Base-by-base conservation (phyloP, 352 stramenopile species). In the Pythium vanterpoolii region DNA sequence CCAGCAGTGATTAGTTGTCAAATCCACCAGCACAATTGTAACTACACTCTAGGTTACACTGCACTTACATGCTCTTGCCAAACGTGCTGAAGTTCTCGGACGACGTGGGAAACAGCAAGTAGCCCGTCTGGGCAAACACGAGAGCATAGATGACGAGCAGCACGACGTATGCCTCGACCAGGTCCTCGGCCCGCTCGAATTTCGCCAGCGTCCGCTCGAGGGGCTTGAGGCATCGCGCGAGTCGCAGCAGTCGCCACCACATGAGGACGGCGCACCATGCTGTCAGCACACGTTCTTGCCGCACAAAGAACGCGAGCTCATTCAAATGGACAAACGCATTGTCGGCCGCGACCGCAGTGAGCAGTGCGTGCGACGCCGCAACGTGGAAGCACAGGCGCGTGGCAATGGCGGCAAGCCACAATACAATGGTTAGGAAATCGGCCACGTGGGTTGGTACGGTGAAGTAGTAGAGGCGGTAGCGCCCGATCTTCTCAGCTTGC, bases 401-500 rank as follows among this genome's bases (percentile, higher is more conserved):
- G 2, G 47, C 60, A 36, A 83, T 66, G 5, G 79, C 58, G 1
- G 66, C 60, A 10, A 56, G 10, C 71, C 77, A 87, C 0, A 89
- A 48, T 30, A 64, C 63, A 8, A 86, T 59, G 27, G 87, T 76
- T 27, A 70, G 42, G 13, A 80, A 80, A 45, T 92, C 82, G 13
- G 77, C 51, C 3, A 86, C 19, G 51, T 92, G 82, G 5, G 52
- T 73, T 0, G 62, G 62, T 14, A 90, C 68, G 36, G 74, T 54
- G 45, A 90, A 86, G 68, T 87, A 90, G 54, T 83, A 86, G 26
- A 72, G 66, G 5, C 74, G 72, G 53, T 89, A 89, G 19, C 80
- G 71, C 19, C 72, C 21, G 13, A 90, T 33, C 43, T 87, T 89
- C 13, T 71, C 61, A 13, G 81, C 9, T 39, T 88, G 77, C 46